A percentile compares a stretch with the other conserved stretches of the same genome.
Conservation (phyloP, 2,329 filamentous ascomycete species). For the Penicillium expansum region DNA sequence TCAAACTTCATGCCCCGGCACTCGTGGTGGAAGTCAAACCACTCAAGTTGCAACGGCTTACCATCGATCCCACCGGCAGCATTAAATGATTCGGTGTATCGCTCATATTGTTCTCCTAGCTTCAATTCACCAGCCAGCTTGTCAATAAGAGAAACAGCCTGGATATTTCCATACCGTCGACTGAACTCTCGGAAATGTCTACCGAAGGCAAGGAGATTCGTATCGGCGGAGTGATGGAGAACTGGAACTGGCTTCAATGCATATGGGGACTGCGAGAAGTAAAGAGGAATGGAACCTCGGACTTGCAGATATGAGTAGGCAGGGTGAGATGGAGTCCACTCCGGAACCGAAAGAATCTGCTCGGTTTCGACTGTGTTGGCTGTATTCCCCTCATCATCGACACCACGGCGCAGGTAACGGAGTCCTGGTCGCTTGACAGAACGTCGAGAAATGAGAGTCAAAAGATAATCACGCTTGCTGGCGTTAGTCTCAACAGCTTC, state of each 20-base stretch:
- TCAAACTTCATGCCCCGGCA: slow-evolving; percentile 98
- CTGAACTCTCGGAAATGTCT: slow-evolving; percentile 72
- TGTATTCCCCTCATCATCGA: slow-evolving; percentile 83
- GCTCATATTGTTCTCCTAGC: slow-evolving; percentile 75
- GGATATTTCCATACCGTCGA: slow-evolving; percentile 70
- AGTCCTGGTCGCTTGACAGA: slow-evolving; percentile 83
- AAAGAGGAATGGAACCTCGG: slow-evolving; percentile 87
- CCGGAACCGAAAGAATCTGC: slow-evolving; percentile 75
- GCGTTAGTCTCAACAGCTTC: slow-evolving; percentile 26
- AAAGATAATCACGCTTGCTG: slow-evolving; percentile 57
- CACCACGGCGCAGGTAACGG: slow-evolving; percentile 82
- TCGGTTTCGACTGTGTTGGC: slow-evolving; percentile 95
- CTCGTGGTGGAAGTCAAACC: slow-evolving; percentile 94
- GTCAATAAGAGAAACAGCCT: slow-evolving; percentile 82
- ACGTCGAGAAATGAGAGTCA: slow-evolving; percentile 90
- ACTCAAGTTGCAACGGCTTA: slow-evolving; percentile 68
- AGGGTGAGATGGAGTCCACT: slow-evolving; percentile 61
- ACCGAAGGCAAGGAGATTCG: slow-evolving; percentile 74
- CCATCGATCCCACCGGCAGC: slow-evolving; percentile 55
- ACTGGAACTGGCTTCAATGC: slow-evolving; percentile 84
- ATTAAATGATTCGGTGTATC: slow-evolving; percentile 65
- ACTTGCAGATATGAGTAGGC: slow-evolving; percentile 83
- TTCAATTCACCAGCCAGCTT: slow-evolving; percentile 78
- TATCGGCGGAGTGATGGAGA: slow-evolving; percentile 74
- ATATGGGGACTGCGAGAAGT: slow-evolving; percentile 93